Evolutionary conservation across 495 filamentous ascomycete species (phyloP).

Genomic region (Aspergillus indologenus): DNA sequence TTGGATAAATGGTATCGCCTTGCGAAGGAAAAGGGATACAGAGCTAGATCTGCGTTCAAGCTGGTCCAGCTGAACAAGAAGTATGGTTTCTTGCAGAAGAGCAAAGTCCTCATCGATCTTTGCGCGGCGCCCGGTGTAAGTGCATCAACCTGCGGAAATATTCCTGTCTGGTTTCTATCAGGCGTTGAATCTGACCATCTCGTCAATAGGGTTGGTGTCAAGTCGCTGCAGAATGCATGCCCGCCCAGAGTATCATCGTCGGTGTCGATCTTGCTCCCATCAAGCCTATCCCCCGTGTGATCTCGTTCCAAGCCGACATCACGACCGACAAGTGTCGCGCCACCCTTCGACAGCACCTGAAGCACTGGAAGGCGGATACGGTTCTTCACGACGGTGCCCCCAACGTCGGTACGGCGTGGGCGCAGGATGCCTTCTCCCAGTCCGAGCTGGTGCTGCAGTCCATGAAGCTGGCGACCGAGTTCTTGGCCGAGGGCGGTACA

Average conservation of each 20-base stretch:
- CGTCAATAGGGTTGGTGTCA: conserved; percentile 84
- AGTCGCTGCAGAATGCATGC: conserved; percentile 95
- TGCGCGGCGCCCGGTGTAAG: conserved; percentile 92
- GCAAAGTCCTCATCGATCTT: conserved; percentile 92
- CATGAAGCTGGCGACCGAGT: conserved; percentile 91
- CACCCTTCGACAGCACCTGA: conserved; percentile 86
- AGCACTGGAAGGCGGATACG: conserved; percentile 95
- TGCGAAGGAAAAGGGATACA: conserved; percentile 97
- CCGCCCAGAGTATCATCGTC: conserved; percentile 81
- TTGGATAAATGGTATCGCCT: conserved; percentile 97
- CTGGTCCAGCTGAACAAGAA: conserved; percentile 98
- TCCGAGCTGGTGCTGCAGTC: conserved; percentile 91
- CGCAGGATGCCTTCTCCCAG: conserved; percentile 97
- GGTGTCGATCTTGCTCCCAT: conserved; percentile 95
- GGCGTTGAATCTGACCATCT: conserved; percentile 26
- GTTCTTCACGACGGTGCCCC: conserved; percentile 98
- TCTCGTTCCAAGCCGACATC: conserved; percentile 96
- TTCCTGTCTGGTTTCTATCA: too few species aligned
- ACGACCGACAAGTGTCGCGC: conserved; percentile 94
- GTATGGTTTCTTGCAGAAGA: conserved; percentile 95
- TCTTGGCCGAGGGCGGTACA: conserved; percentile 81
- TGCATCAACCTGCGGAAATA: too few species aligned
- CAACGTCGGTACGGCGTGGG: conserved; percentile 97
- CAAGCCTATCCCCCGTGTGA: conserved; percentile 88
- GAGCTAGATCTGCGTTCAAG: conserved; percentile 96